A percentile compares a stretch with the other conserved stretches of the same genome.
Evolutionary conservation across 1,139 yeast species (phyloP).

Genomic region (Taphrina betulina): DNA sequence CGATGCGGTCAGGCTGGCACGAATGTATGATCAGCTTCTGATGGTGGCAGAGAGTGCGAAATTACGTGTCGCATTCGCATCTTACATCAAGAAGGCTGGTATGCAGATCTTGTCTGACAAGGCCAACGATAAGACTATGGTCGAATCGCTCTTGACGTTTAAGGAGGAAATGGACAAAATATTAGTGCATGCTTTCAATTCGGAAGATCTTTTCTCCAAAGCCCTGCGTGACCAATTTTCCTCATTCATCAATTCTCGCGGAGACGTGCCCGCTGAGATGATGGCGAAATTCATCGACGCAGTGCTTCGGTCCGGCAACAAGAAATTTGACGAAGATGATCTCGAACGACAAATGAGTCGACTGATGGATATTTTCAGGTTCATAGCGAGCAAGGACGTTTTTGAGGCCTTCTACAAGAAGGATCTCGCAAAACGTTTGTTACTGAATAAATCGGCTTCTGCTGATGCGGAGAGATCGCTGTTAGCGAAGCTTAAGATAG

Average conservation of each 20-base stretch:
- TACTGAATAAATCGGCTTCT: constrained; percentile 42
- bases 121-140: constrained; percentile 34
- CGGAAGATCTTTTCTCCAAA: constrained; percentile 35
- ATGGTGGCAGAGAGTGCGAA: constrained; percentile 23
- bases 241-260: constrained; percentile 39
- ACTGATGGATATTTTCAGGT: constrained; percentile 42
- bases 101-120: constrained; percentile 16
- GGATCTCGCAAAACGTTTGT: constrained; percentile 46
- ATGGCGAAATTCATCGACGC: constrained; percentile 47
- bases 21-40: constrained; percentile 30
- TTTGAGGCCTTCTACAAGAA: constrained; percentile 46
- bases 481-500: constrained; percentile 41
- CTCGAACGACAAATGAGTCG: constrained; percentile 38
- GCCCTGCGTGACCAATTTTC: constrained; percentile 40
- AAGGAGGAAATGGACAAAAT: constrained; percentile 37
- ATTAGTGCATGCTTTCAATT: constrained; percentile 32
- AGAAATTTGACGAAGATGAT: constrained; percentile 38
- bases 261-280: constrained; percentile 41
- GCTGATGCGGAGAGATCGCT: constrained; percentile 42
- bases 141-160: constrained; percentile 36
- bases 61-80: constrained; percentile 34
- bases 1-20: constrained; percentile 26
- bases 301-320: constrained; percentile 41
- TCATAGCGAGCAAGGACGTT: constrained; percentile 44
- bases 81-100: constrained; percentile 36